These are phyloP conservation scores for Catharanthus roseus DNA, from an alignment of 257 asterid genomes.

Conservation along the genomic window DNA sequence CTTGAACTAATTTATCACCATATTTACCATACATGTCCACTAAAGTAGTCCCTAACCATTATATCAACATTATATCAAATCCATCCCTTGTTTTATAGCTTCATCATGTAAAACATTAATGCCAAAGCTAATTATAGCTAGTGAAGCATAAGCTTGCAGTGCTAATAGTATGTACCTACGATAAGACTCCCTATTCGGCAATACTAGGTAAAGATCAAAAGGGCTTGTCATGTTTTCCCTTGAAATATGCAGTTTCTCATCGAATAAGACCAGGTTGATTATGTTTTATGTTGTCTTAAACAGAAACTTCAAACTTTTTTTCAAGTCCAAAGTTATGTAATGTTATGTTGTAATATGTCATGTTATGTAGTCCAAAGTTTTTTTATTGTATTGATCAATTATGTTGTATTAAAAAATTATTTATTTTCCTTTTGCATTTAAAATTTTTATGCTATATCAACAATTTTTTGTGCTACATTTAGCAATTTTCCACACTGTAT, in stretches of 20 bases:
- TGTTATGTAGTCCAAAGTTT: no score
- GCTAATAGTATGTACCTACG: conserved; percentile 48
- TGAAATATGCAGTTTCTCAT: conserved; percentile 32
- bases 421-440: no score
- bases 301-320: neutral
- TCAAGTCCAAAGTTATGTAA: no score
- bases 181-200: conserved; percentile 29
- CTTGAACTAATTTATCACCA: conserved; percentile 40
- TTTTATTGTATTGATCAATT: no score
- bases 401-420: no score
- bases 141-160: conserved; percentile 73
- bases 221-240: conserved; percentile 46
- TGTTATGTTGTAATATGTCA: no score
- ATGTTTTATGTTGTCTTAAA: conserved; percentile 6
- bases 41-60: conserved; percentile 74
- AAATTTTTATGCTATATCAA: no score
- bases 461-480: no score
- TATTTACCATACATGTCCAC: conserved; percentile 71
- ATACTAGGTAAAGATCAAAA: conserved; percentile 38
- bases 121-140: conserved; percentile 40
- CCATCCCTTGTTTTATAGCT: conserved; percentile 44
- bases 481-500: no score
- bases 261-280: conserved; percentile 32
- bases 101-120: conserved; percentile 52
- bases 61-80: conserved; percentile 49